Percentiles rank a stretch among this genome's conserved stretches.
phyloP scores from a whole-genome alignment of 78 protist species.

The Chrysochromulina tobinii region DNA sequence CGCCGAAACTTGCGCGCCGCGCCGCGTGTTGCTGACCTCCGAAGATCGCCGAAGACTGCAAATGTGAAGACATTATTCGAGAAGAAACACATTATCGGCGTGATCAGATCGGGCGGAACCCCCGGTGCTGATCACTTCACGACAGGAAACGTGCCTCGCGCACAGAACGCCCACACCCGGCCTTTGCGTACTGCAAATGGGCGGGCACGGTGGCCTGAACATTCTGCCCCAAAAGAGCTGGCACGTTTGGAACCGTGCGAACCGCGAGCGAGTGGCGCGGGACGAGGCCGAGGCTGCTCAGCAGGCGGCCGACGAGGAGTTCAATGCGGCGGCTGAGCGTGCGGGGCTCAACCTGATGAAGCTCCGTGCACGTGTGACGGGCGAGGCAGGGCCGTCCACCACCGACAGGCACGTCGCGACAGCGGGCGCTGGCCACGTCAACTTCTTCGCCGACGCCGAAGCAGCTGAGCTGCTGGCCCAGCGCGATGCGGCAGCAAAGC shows the following conservation, averaged over 20 bases:
- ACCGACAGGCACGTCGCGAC: neutral
- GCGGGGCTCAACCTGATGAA: neutral
- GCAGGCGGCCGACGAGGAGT: neutral
- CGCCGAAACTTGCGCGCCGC: no score
- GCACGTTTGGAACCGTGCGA: neutral
- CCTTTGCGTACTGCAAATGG: neutral
- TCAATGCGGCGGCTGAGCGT: no score
- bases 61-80: no score
- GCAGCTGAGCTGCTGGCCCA: neutral
- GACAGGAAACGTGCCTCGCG: no score
- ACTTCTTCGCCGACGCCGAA: neutral
- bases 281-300: neutral
- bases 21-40: no score
- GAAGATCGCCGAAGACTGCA: no score
- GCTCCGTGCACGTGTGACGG: neutral
- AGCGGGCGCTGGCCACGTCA: neutral
- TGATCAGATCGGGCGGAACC: no score
- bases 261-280: neutral
- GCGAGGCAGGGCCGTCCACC: neutral
- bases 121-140: no score
- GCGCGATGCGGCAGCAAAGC: neutral
- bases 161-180: no score
- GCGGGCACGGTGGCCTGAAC: conserved; percentile 7
- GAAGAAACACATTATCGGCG: no score
- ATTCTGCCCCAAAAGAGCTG: neutral